phyloP scores from a whole-genome alignment of 768 basidiomycete genomes.

The Cytidiella melzeri region DNA sequence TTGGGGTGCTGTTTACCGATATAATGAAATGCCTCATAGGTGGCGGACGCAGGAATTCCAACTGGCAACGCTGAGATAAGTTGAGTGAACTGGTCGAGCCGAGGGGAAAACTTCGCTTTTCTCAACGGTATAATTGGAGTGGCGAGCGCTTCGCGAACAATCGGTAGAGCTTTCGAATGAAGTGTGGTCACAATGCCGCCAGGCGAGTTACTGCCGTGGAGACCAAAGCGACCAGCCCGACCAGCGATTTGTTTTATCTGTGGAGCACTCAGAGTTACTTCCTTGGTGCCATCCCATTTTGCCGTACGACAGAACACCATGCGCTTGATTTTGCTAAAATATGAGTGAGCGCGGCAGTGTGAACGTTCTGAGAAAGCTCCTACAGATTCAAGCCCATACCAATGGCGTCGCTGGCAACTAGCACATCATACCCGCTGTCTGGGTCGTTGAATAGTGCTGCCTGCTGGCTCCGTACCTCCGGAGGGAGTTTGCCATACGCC shows the following conservation, averaged over 20 bases:
- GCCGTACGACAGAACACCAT: slow-evolving; percentile 67
- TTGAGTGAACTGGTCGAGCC: slow-evolving; percentile 18
- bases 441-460: slow-evolving; percentile 89
- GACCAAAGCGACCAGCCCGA: slow-evolving; percentile 84
- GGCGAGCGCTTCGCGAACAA: slow-evolving; percentile 50
- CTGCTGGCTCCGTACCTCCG: slow-evolving; percentile 88
- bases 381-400: slow-evolving; percentile 98
- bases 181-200: slow-evolving; percentile 75
- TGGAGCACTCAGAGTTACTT: slow-evolving; percentile 51
- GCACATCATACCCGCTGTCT: slow-evolving; percentile 75
- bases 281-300: slow-evolving; percentile 55
- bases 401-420: slow-evolving; percentile 92
- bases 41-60: slow-evolving; percentile 31
- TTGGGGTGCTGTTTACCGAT: slow-evolving; percentile 38
- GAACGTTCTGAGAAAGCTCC: slow-evolving; percentile 21
- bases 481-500: slow-evolving; percentile 88
- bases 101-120: slow-evolving; percentile 42
- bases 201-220: slow-evolving; percentile 40
- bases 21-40: slow-evolving; percentile 45
- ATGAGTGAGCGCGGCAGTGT: not conserved
- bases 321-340: slow-evolving; percentile 79
- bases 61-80: slow-evolving; percentile 39
- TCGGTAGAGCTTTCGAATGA: slow-evolving; percentile 50
- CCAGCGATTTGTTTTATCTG: slow-evolving; percentile 94
- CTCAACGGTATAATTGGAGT: slow-evolving; percentile 43